A percentile compares a stretch with the other conserved stretches of the same genome.
phyloP scores from a whole-genome alignment of 305 asterid genomes.

The Fraxinus velutina region DNA sequence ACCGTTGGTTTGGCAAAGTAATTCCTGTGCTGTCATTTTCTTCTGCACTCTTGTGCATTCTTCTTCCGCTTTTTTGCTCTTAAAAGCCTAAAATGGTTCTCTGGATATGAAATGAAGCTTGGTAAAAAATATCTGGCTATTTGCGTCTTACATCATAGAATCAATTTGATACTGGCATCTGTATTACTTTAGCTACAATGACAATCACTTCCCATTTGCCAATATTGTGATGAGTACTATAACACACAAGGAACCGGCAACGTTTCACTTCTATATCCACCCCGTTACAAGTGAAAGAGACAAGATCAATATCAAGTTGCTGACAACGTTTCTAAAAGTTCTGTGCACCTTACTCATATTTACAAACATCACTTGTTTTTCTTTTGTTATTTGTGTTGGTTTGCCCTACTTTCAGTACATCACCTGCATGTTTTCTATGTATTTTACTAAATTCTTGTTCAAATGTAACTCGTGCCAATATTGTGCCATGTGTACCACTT shows the following conservation, averaged over 20 bases:
- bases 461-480: neutral
- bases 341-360: slow-evolving; percentile 4
- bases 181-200: neutral
- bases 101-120: neutral
- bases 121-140: neutral
- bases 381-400: slow-evolving; percentile 1
- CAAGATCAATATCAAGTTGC: neutral
- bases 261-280: neutral
- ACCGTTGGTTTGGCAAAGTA: neutral
- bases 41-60: neutral
- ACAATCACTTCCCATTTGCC: neutral
- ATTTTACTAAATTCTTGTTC: neutral
- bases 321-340: neutral
- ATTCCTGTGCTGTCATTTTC: neutral
- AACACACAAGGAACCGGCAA: neutral
- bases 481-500: neutral
- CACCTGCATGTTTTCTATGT: neutral
- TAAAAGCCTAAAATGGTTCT: neutral
- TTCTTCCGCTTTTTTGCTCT: neutral
- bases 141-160: neutral
- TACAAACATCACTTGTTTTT: neutral
- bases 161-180: neutral
- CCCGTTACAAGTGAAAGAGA: neutral
- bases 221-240: neutral
- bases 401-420: slow-evolving; percentile 3